Evolutionary conservation across 768 basidiomycete species (phyloP), one percentile per base, ranked within the genome.

Genomic region (Leccinum arenicola): DNA sequence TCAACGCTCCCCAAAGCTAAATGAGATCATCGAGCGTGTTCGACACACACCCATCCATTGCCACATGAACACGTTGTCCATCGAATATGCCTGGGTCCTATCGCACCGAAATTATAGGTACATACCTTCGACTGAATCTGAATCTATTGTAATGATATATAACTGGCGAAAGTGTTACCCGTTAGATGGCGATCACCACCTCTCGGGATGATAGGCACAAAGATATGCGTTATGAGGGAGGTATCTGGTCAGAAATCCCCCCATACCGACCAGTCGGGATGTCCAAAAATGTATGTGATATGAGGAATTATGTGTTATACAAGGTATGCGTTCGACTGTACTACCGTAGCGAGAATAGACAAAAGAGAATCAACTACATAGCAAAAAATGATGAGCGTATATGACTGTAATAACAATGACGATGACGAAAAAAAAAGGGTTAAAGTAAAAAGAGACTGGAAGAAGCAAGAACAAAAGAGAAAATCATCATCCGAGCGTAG

Each of bases 311-410:
- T n/a, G 17, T n/a, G 38, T 40, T 40, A 40, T 40, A 40, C 38
- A 40, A 40, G 38, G 38, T 40, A 40, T 40, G 38, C 38, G 38
- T 40, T 40, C 17, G 38, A 40, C 17, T 40, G 38, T 40, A n/a
- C 38, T 40, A 40, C 38, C 17, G 38, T n/a, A 9, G 4, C 38
- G 17, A 17, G 38, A 40, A 40, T 40, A n/a, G 38, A 10, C 38
- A n/a, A 40, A 10, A 40, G 63, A 54, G n/a, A 21, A 33, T 36
- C 33, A 54, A 48, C 8, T 57, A 48, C 56, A 55, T 21, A 63
- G 48, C 54, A 58, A 58, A 38, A 17, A 40, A 36, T 3, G 33
- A 49, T 38, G 60, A 68, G 58, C 29, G 67, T 68, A 67, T 63
- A 57, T 63, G 50, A 47, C 15, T 55, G 57, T 56, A 19, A 63